Evolutionary conservation across 371 early-diverging fungal genomes (phyloP).

Genomic region (Umbelopsis sp.): DNA sequence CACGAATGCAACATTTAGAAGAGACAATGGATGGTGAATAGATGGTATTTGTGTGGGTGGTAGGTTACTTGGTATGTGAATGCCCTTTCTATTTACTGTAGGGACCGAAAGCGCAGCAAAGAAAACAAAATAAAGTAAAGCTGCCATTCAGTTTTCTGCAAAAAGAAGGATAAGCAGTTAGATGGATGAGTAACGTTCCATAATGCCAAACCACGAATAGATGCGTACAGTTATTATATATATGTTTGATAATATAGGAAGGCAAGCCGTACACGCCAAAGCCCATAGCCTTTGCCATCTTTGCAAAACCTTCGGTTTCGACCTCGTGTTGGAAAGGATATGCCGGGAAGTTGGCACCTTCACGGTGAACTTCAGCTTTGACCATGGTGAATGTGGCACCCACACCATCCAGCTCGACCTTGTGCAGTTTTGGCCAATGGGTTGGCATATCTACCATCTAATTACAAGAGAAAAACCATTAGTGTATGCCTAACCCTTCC

Average conservation of each 20-base stretch:
- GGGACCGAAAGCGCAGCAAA: background rate
- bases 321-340: slow-evolving; percentile 53
- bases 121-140: background rate
- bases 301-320: slow-evolving; percentile 80
- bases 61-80: background rate
- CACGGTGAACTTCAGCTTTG: slow-evolving; percentile 70
- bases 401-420: slow-evolving; percentile 48
- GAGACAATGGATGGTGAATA: background rate
- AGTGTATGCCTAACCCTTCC: no score
- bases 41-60: background rate
- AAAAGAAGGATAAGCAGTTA: background rate
- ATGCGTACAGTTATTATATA: slow-evolving; percentile 16
- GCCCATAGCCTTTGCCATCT: slow-evolving; percentile 70
- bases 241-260: slow-evolving; percentile 56
- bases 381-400: slow-evolving; percentile 57
- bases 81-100: slow-evolving; percentile 1
- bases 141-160: background rate
- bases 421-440: slow-evolving; percentile 33
- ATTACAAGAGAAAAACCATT: background rate
- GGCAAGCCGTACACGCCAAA: slow-evolving; percentile 67
- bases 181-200: no score
- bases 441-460: slow-evolving; percentile 52
- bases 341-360: slow-evolving; percentile 58
- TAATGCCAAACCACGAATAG: background rate
- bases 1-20: slow-evolving; percentile 17